These are phyloP conservation scores for Chrysoporthe austroafricana DNA, from an alignment of 2,329 filamentous ascomycete genomes.

Conservation along the genomic window DNA sequence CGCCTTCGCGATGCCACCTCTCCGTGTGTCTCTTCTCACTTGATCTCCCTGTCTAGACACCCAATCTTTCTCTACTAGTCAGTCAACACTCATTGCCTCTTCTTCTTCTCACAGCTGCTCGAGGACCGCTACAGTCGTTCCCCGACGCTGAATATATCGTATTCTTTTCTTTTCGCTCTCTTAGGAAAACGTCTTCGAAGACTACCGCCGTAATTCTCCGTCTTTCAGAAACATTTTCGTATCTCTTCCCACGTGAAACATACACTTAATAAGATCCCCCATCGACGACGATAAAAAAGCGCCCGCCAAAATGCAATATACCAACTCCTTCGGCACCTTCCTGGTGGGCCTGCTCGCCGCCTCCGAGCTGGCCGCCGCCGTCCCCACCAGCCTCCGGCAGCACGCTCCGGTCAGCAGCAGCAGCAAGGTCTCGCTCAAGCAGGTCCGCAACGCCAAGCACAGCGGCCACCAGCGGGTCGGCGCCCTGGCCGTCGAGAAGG, in stretches of 20 bases:
- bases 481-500: conserved; percentile 40
- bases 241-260: neutral
- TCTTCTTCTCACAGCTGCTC: conserved; percentile 10
- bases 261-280: neutral
- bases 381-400: conserved; percentile 25
- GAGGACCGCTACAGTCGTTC: conserved; percentile 28
- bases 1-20: conserved; percentile 15
- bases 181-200: conserved; percentile 12
- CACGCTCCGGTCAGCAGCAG: conserved; percentile 22
- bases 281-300: neutral
- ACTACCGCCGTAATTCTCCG: neutral
- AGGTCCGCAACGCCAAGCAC: conserved; percentile 34
- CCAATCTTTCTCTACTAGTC: conserved; percentile 10
- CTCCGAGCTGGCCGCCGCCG: conserved; percentile 28
- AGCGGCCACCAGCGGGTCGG: conserved; percentile 38
- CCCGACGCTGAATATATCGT: conserved; percentile 12
- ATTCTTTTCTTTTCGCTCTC: conserved; percentile 18
- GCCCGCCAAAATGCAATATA: conserved; percentile 22
- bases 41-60: neutral
- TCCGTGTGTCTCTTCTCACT: neutral
- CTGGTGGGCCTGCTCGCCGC: conserved; percentile 29
- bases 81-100: conserved; percentile 19
- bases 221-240: neutral
- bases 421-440: conserved; percentile 27
- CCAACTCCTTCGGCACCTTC: conserved; percentile 27